These are phyloP conservation scores for Saccharum officinarum DNA, from an alignment of 176 grass and related monocot species.

Conservation along the genomic window DNA sequence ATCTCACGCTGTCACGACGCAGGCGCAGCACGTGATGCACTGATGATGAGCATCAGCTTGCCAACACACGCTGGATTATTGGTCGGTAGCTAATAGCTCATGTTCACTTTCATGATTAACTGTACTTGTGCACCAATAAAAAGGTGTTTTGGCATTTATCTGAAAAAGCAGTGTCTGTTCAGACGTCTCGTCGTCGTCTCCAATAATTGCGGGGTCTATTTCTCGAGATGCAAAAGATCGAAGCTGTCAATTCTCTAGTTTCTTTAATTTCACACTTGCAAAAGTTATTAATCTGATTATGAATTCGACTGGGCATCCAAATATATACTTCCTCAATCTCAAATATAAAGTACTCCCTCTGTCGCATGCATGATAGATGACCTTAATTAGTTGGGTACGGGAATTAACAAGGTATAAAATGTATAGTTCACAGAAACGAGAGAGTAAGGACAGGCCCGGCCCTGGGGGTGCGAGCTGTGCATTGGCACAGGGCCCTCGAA, in stretches of 20 bases:
- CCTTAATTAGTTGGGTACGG: too few species aligned
- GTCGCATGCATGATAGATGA: too few species aligned
- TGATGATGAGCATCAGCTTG: background rate
- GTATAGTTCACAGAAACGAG: too few species aligned
- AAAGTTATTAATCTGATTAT: background rate
- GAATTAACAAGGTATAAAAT: too few species aligned
- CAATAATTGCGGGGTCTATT: background rate
- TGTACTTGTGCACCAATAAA: slow-evolving; percentile 15
- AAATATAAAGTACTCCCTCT: too few species aligned
- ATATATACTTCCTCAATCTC: background rate
- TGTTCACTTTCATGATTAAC: slow-evolving; percentile 8
- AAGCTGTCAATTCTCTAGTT: too few species aligned
- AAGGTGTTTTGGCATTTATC: background rate
- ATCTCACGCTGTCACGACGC: background rate
- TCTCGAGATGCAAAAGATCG: background rate
- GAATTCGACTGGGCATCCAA: background rate
- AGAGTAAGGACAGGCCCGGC: too few species aligned
- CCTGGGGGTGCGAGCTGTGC: too few species aligned
- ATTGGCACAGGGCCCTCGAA: too few species aligned
- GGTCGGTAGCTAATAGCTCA: background rate
- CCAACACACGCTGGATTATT: background rate
- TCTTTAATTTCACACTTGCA: background rate
- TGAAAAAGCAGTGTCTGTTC: background rate
- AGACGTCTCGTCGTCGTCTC: background rate
- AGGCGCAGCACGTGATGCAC: background rate